Evolutionary conservation across 305 asterid genomes (phyloP), one percentile per base, ranked within the genome.

Genomic region (Petunia hybrid): DNA sequence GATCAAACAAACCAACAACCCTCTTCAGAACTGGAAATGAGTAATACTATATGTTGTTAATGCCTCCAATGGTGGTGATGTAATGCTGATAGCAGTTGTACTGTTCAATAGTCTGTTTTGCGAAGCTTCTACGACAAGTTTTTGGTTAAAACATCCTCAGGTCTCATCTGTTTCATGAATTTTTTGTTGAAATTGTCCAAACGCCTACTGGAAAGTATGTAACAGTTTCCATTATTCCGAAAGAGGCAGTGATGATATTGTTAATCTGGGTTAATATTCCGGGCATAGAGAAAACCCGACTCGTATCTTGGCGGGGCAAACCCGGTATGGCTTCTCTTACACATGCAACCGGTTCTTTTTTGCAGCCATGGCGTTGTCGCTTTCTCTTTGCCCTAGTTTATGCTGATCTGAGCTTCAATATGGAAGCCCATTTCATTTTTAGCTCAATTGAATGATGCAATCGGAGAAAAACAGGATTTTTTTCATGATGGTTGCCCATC

Each of bases 261-360:
- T 22, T 22, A 22, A 22, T 22, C 31, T 76, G 5, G 61, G 40
- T 42, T 81, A 80, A 60, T 57, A 68, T 3, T 51, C 83, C 4
- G 83, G 81, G 77, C 76, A 42, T 6, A 1, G 84, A 70, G 60
- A 62, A 14, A 62, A 78, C 39, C 65, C 82, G 80, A 66, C 82
- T 79, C 85, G 87, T 83, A 86, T 88, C 90, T 85, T 89, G 91
- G 90, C 84, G 73, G 83, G 87, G 85, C 85, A 51, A 78, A 22
- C 31, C 31, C 31, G 31, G 31, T 45, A 55, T 55, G 63, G n/a
- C 46, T 38, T 14, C 8, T 71, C 22, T 22, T 59, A 3, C 73
- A 35, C 45, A 46, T 66, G 87, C 87, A 85, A 78, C 86, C 82
- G 88, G 83, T 68, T 68, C 63, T 64, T 22, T 1, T 70, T 42